Conservation (phyloP, 2,329 filamentous ascomycete species). For the Ophiosphaerella narmari region DNA sequence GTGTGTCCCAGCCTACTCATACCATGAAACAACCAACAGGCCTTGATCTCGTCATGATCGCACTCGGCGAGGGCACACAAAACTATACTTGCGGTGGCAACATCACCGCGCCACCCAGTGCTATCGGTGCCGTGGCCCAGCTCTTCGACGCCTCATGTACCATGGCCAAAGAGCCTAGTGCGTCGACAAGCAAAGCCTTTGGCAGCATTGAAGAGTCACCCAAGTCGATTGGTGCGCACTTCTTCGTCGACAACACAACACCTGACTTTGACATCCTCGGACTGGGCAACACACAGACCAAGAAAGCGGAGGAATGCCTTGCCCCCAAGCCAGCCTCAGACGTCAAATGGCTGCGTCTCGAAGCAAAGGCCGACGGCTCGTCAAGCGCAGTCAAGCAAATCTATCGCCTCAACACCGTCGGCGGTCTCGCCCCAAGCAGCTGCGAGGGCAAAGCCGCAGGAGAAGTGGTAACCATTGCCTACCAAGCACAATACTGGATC, state of each 20-base stretch:
- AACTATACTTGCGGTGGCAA: slow-evolving; percentile 54
- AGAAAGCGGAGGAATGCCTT: slow-evolving; percentile 65
- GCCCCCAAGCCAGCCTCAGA: slow-evolving; percentile 65
- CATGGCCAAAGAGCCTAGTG: slow-evolving; percentile 19
- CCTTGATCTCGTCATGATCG: slow-evolving; percentile 49
- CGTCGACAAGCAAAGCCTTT: slow-evolving; percentile 26
- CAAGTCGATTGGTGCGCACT: slow-evolving; percentile 69
- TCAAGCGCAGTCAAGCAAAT: slow-evolving; percentile 65
- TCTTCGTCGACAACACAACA: slow-evolving; percentile 72
- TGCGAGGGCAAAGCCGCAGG: slow-evolving; percentile 59
- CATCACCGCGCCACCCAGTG: slow-evolving; percentile 36
- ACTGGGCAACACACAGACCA: slow-evolving; percentile 65
- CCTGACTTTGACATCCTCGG: slow-evolving; percentile 82
- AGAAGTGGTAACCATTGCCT: slow-evolving; percentile 72
- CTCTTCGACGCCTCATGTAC: slow-evolving; percentile 33
- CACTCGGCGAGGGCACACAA: slow-evolving; percentile 55
- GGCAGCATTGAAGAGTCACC: slow-evolving; percentile 27
- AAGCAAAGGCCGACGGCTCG: slow-evolving; percentile 44
- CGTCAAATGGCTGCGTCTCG: slow-evolving; percentile 80
- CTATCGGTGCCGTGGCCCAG: slow-evolving; percentile 50
- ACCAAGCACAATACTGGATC: slow-evolving; percentile 79
- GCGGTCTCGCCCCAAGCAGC: slow-evolving; percentile 73
- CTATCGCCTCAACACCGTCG: slow-evolving; percentile 82
- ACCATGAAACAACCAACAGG: slow-evolving; percentile 29
- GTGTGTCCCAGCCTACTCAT: slow-evolving; percentile 30